Percentiles rank a stretch among this genome's conserved stretches.
These are phyloP conservation scores for Penicillium sp. DNA, from an alignment of 2,329 filamentous ascomycete species.

Conservation along the genomic window DNA sequence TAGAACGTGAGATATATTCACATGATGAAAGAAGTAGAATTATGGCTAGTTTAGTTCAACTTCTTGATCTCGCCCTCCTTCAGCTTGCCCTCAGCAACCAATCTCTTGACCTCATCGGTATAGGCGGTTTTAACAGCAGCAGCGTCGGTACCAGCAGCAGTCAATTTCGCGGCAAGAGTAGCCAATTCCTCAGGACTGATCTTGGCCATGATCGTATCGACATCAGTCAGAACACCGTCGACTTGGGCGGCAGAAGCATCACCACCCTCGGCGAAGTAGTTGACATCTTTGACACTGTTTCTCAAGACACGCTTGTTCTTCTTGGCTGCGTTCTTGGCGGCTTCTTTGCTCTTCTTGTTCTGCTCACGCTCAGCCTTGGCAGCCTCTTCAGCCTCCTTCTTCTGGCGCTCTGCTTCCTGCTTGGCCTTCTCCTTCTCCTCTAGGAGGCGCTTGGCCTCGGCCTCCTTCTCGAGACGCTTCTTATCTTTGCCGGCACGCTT, in stretches of 20 bases:
- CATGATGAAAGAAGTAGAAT: not conserved
- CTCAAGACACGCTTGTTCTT: conserved; percentile 99
- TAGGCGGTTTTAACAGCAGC: conserved; percentile 84
- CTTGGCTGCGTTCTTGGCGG: conserved; percentile 97
- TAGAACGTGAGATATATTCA: not conserved
- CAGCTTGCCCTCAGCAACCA: conserved; percentile 77
- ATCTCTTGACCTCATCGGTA: conserved; percentile 69
- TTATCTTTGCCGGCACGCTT: conserved; percentile 95
- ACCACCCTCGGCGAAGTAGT: conserved; percentile 78
- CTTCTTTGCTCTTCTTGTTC: conserved; percentile 95
- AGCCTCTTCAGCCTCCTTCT: conserved; percentile 78
- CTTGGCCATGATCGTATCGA: conserved; percentile 82
- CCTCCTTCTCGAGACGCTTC: conserved; percentile 85
- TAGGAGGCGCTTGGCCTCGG: conserved; percentile 77
- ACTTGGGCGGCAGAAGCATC: conserved; percentile 73
- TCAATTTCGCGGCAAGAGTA: conserved; percentile 73
- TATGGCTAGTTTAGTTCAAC: conserved; percentile 25
- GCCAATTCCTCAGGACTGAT: conserved; percentile 90
- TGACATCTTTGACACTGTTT: conserved; percentile 90
- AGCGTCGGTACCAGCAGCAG: conserved; percentile 69
- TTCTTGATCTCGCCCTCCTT: conserved; percentile 77
- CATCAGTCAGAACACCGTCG: conserved; percentile 76
- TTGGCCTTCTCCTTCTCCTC: conserved; percentile 83
- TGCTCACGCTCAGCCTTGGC: conserved; percentile 81
- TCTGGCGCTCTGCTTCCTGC: conserved; percentile 73